A percentile compares a stretch with the other conserved stretches of the same genome.
phyloP scores from a whole-genome alignment of 2,329 filamentous ascomycete species.

The Exophiala oligosperma region DNA sequence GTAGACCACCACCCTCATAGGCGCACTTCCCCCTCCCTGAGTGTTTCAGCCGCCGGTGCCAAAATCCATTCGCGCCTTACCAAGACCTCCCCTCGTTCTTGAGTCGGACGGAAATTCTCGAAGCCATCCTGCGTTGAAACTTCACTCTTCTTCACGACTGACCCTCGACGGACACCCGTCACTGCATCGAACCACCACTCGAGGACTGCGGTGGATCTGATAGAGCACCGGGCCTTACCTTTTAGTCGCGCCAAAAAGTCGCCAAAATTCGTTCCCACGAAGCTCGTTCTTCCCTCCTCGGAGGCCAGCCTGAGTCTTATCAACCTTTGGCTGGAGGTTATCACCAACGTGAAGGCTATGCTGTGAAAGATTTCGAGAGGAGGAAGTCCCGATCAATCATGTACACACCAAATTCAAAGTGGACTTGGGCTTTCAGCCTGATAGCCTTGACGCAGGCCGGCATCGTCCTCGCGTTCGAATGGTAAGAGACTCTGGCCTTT shows the following conservation, averaged over 20 bases:
- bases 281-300: slow-evolving; percentile 59
- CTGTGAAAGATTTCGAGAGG: slow-evolving; percentile 32
- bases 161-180: slow-evolving; percentile 13
- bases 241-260: slow-evolving; percentile 13
- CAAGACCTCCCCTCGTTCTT: slow-evolving; percentile 1
- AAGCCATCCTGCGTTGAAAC: neutral
- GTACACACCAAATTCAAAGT: slow-evolving; percentile 78
- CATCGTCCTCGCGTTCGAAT: slow-evolving; percentile 79
- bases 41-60: slow-evolving; percentile 19
- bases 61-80: slow-evolving; percentile 3
- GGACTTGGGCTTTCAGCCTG: slow-evolving; percentile 84
- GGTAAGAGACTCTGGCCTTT: slow-evolving; percentile 56
- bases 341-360: slow-evolving; percentile 54
- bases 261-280: slow-evolving; percentile 58
- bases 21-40: slow-evolving; percentile 9
- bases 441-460: slow-evolving; percentile 74
- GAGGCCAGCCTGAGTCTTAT: slow-evolving; percentile 54
- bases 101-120: neutral
- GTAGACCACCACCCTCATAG: slow-evolving; percentile 10
- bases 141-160: neutral
- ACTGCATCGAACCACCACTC: slow-evolving; percentile 19
- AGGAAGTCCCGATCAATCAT: slow-evolving; percentile 42
- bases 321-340: slow-evolving; percentile 49
- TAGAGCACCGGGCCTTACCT: neutral
- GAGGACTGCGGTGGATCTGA: slow-evolving; percentile 16